Base-by-base conservation (phyloP, 2,329 filamentous ascomycete genomes). In the Neonectria sp. region DNA sequence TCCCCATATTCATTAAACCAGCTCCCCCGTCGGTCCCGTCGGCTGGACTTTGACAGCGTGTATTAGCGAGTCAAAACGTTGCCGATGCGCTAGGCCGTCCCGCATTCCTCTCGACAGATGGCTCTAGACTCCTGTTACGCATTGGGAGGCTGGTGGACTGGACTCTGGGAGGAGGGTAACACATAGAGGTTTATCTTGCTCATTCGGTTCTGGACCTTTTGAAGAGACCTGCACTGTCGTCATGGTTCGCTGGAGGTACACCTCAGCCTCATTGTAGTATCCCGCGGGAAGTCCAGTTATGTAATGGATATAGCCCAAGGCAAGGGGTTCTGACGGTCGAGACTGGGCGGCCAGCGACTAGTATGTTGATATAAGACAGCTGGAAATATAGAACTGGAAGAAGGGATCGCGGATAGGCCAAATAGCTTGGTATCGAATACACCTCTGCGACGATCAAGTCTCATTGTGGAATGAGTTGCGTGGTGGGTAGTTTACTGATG, bases 41-140 rank as follows among this genome's bases (percentile, higher is more conserved):
- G n/a, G 31, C 37, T 62, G 24, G 59, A 46, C 43, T 27, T 17
- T n/a, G 37, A 49, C 21, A 31, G 21, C 15, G 21, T 35, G 40
- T 17, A 9, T 8, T 8, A 29, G 25, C 13, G 15, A 56, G 33
- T 52, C 48, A 37, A 27, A 35, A 49, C 37, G 52, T 35, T 12
- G 52, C 17, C 45, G 60, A 48, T 35, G 24, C 33, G 25, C 52
- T 51, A 56, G 33, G 51, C n/a, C n/a, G 60, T 63, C 52, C 53
- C 60, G 60, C 60, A 56, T 57, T 57, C 60, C 33, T 51, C 53
- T 33, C 45, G 45, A 31, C 24, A 27, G 40, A 48, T 51, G 59
- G 31, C 17, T 55, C 24, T 6, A 24, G 48, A 35, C 51, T n/a
- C 27, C 27, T 52, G 12, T 49, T 5, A 17, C 5, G 25, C 46